Percentiles rank a stretch among this genome's conserved stretches.
These are phyloP conservation scores for Alternaria viburni DNA, from an alignment of 2,329 filamentous ascomycete species.

Conservation along the genomic window DNA sequence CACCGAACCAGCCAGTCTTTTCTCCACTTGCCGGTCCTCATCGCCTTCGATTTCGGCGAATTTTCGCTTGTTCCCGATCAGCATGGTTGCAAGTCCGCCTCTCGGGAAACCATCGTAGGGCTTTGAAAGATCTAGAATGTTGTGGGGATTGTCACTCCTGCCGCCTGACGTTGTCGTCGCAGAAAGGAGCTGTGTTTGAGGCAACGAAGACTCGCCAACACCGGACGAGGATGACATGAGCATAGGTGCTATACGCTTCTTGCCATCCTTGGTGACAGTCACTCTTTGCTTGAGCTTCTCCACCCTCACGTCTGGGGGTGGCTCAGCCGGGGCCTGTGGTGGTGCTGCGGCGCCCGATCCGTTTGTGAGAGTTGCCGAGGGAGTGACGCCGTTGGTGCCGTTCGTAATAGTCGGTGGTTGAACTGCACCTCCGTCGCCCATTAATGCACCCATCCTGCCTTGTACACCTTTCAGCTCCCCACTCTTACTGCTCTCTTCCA, in stretches of 20 bases:
- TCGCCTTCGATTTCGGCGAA: conserved; percentile 75
- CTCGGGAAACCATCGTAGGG: conserved; percentile 92
- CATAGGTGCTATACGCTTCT: conserved; percentile 91
- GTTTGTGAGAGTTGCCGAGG: conserved; percentile 52
- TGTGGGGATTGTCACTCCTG: conserved; percentile 76
- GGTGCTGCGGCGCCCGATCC: conserved; percentile 55
- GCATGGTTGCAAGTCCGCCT: conserved; percentile 82
- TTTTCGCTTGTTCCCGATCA: conserved; percentile 94
- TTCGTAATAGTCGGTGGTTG: conserved; percentile 62
- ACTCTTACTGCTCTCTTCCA: conserved; percentile 92
- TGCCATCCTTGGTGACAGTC: conserved; percentile 94
- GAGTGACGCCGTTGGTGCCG: conserved; percentile 56
- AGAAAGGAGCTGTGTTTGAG: conserved; percentile 85
- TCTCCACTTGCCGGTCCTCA: conserved; percentile 69
- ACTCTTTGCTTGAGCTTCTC: conserved; percentile 86
- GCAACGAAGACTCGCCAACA: conserved; percentile 83
- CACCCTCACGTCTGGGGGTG: conserved; percentile 61
- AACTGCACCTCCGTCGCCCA: conserved; percentile 73
- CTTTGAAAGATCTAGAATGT: conserved; percentile 87
- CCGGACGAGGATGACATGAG: conserved; percentile 86
- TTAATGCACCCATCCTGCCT: conserved; percentile 96
- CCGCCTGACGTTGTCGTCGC: conserved; percentile 67
- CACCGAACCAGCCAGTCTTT: conserved; percentile 64
- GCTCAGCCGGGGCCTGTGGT: conserved; percentile 27
- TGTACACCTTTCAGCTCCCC: conserved; percentile 89